Evolutionary conservation across 495 filamentous ascomycete genomes (phyloP), one percentile per base, ranked within the genome.

Genomic region (Sordaria brevicollis): DNA sequence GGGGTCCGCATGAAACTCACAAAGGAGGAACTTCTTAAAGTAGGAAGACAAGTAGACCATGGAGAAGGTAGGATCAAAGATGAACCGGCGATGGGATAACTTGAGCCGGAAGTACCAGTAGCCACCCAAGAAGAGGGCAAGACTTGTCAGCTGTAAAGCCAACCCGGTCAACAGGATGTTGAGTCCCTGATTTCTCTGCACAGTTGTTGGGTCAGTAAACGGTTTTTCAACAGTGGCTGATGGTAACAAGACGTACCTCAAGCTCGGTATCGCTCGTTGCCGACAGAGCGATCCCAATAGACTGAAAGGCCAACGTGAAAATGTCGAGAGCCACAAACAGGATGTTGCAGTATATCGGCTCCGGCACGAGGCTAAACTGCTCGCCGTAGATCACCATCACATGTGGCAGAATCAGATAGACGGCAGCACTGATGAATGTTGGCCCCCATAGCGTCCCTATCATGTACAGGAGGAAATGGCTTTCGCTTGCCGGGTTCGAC

Each of bases 301-400:
- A 71, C 71, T 83, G 76, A 19, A 85, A 74, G 8, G 75, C 74
- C 19, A 82, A 65, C 6, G 80, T 71, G 29, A 77, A 70, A 13
- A 76, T 68, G 68, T 78, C 77, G 4, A 83, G 39, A 1, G 70
- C 68, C 17, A 73, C 70, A 69, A 84, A 76, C 29, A 78, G 36
- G 10, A 79, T 67, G 10, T 65, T 74, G 37, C 79, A 71, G 74
- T 79, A 77, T 1, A 74, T 25, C 1, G 81, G 79, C 13, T 76
- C 76, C 38, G 73, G 72, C 5, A 77, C 66, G 31, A 76, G 66
- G 15, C 69, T 69, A 15, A 75, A 79, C 34, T 77, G 74, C 15
- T 81, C 72, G 57, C 82, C 82, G 67, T 82, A 82, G 17, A 85
- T 65, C 19, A 75, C 71, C 65, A 83, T 69, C 35, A 81, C 73